phyloP scores from a whole-genome alignment of 1,139 yeast genomes.

The Yamadazyma oceani region DNA sequence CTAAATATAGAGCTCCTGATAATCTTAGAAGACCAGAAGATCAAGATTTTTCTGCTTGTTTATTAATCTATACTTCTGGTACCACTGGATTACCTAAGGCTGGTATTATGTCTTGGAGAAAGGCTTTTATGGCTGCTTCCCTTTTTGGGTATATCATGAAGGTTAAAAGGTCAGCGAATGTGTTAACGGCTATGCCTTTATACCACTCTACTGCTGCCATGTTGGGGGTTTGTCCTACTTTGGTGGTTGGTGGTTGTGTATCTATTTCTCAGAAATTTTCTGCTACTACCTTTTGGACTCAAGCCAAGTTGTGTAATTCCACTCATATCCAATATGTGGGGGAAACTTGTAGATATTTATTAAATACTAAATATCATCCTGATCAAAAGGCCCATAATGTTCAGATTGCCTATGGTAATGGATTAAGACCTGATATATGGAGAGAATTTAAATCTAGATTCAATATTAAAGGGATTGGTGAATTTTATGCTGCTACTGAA shows the following conservation, averaged over 20 bases:
- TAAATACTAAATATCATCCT: constrained; percentile 62
- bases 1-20: constrained; percentile 56
- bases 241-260: constrained; percentile 66
- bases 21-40: constrained; percentile 55
- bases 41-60: constrained; percentile 61
- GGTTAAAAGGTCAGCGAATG: constrained; percentile 52
- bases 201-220: constrained; percentile 94
- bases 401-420: constrained; percentile 85
- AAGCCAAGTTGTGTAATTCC: constrained; percentile 67
- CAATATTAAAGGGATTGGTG: constrained; percentile 75
- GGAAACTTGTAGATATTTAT: constrained; percentile 86
- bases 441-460: constrained; percentile 72
- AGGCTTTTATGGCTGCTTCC: constrained; percentile 67
- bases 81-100: constrained; percentile 96
- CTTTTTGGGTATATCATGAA: constrained; percentile 72
- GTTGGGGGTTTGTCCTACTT: constrained; percentile 76
- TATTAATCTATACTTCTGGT: constrained; percentile 87
- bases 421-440: constrained; percentile 94
- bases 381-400: constrained; percentile 72
- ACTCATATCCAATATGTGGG: constrained; percentile 94
- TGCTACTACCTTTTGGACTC: constrained; percentile 87
- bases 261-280: constrained; percentile 84
- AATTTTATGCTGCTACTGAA: constrained; percentile 93
- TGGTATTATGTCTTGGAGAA: constrained; percentile 91
- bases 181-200: constrained; percentile 92